These are phyloP conservation scores for Juglanconis sp. DNA, from an alignment of 2,329 filamentous ascomycete genomes.

Conservation along the genomic window DNA sequence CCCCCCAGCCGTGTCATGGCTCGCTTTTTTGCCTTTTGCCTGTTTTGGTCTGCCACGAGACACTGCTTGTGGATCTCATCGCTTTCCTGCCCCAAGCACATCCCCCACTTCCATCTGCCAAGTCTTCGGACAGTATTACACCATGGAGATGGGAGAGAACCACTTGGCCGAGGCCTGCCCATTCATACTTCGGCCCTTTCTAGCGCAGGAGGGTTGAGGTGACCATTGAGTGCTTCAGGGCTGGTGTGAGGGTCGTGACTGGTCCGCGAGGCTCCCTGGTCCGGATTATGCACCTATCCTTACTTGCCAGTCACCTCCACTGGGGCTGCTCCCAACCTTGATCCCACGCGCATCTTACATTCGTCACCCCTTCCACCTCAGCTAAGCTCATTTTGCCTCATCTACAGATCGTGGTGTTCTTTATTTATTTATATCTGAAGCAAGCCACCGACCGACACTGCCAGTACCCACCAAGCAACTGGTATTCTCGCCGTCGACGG, in stretches of 20 bases:
- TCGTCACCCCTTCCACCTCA: slow-evolving; percentile 21
- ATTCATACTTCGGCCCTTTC: slow-evolving; percentile 30
- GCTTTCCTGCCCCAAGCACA: not conserved
- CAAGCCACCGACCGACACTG: slow-evolving; percentile 11
- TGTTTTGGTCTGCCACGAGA: not conserved
- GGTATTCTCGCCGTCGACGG: not conserved
- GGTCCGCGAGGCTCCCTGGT: slow-evolving; percentile 27
- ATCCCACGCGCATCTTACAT: slow-evolving; percentile 14
- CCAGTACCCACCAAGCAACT: slow-evolving; percentile 21
- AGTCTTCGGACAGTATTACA: slow-evolving; percentile 8
- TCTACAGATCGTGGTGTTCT: slow-evolving; percentile 15
- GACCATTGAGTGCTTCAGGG: slow-evolving; percentile 37
- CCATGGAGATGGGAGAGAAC: slow-evolving; percentile 18
- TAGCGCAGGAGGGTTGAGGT: slow-evolving; percentile 31
- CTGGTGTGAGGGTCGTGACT: slow-evolving; percentile 34
- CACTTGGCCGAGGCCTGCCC: slow-evolving; percentile 30
- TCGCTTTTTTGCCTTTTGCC: not conserved
- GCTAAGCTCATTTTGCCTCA: slow-evolving; percentile 28
- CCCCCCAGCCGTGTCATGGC: not conserved
- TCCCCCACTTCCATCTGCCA: slow-evolving; percentile 2
- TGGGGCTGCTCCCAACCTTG: slow-evolving; percentile 23
- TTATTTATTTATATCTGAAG: slow-evolving; percentile 6
- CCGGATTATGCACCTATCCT: slow-evolving; percentile 30
- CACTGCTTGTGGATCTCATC: not conserved
- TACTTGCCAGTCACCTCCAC: slow-evolving; percentile 23